Percentiles rank a stretch among this genome's conserved stretches.
phyloP scores from a whole-genome alignment of 2,329 filamentous ascomycete species.

The Ceratocystis papillata region DNA sequence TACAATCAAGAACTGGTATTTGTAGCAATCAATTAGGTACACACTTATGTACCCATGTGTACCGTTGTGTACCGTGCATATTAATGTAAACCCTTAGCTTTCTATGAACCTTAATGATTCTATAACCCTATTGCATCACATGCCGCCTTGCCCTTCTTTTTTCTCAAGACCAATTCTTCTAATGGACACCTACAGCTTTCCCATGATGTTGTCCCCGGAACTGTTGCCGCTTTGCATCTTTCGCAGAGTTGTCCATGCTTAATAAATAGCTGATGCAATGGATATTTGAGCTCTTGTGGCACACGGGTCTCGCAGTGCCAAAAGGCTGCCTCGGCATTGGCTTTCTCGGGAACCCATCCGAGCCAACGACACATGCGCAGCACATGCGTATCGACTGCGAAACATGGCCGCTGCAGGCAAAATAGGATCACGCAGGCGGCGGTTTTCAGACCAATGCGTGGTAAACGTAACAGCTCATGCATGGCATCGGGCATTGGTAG shows the following conservation, averaged over 20 bases:
- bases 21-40: neutral
- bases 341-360: slow-evolving; percentile 44
- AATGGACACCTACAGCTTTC: slow-evolving; percentile 6
- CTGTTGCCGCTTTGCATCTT: slow-evolving; percentile 38
- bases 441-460: slow-evolving; percentile 48
- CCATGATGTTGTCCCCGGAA: slow-evolving; percentile 46
- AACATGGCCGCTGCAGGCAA: slow-evolving; percentile 42
- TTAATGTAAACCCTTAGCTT: too few species aligned
- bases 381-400: slow-evolving; percentile 50
- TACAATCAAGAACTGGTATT: neutral
- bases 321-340: slow-evolving; percentile 39
- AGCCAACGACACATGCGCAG: slow-evolving; percentile 43
- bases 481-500: slow-evolving; percentile 40
- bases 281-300: slow-evolving; percentile 44
- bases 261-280: slow-evolving; percentile 46
- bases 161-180: neutral
- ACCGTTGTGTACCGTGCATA: too few species aligned
- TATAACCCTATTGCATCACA: neutral
- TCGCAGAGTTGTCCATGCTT: slow-evolving; percentile 42
- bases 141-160: neutral
- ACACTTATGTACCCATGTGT: too few species aligned
- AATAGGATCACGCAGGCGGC: slow-evolving; percentile 48
- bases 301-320: slow-evolving; percentile 44
- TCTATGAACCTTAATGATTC: too few species aligned
- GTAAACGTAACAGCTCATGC: slow-evolving; percentile 40